These are phyloP conservation scores for Tulasnella sp. DNA, from an alignment of 768 basidiomycete genomes.

Conservation along the genomic window DNA sequence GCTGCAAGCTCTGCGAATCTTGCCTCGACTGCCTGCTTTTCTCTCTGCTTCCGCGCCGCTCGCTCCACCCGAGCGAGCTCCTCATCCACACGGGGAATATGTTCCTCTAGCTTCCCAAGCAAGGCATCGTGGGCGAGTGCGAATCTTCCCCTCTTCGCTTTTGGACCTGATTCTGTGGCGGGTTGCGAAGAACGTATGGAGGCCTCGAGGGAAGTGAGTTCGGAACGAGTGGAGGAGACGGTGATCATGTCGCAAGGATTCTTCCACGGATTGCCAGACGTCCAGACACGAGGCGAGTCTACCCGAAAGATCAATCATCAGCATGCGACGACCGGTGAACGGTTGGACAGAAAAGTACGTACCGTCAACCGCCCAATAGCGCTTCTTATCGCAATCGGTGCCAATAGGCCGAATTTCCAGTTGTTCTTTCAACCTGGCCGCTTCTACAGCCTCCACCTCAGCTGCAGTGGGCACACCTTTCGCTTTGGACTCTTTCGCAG, in stretches of 20 bases:
- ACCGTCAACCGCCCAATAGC: conserved; percentile 88
- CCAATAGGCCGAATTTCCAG: conserved; percentile 71
- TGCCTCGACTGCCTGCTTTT: conserved; percentile 39
- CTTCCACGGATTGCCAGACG: conserved; percentile 89
- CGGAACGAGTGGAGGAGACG: conserved; percentile 65
- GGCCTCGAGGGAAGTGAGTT: conserved; percentile 63
- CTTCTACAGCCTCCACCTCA: conserved; percentile 36
- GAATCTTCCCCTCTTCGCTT: conserved; percentile 41
- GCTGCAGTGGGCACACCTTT: conserved; percentile 5
- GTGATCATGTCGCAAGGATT: conserved; percentile 68
- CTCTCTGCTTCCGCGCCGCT: neutral
- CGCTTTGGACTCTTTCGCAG: neutral
- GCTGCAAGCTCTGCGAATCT: conserved; percentile 14
- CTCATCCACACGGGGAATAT: conserved; percentile 54
- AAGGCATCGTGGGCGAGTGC: conserved; percentile 61
- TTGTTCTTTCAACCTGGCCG: conserved; percentile 60
- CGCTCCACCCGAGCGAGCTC: conserved; percentile 44
- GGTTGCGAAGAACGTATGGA: conserved; percentile 49
- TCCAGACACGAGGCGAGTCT: conserved; percentile 83
- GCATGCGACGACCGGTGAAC: neutral
- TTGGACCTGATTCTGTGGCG: neutral
- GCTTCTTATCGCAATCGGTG: conserved; percentile 68
- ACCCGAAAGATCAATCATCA: neutral
- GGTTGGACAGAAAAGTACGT: conserved; percentile 48
- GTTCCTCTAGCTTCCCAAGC: conserved; percentile 62